A percentile compares a stretch with the other conserved stretches of the same genome.
These are phyloP conservation scores for Venturia carpophila DNA, from an alignment of 2,329 filamentous ascomycete genomes.

Conservation along the genomic window DNA sequence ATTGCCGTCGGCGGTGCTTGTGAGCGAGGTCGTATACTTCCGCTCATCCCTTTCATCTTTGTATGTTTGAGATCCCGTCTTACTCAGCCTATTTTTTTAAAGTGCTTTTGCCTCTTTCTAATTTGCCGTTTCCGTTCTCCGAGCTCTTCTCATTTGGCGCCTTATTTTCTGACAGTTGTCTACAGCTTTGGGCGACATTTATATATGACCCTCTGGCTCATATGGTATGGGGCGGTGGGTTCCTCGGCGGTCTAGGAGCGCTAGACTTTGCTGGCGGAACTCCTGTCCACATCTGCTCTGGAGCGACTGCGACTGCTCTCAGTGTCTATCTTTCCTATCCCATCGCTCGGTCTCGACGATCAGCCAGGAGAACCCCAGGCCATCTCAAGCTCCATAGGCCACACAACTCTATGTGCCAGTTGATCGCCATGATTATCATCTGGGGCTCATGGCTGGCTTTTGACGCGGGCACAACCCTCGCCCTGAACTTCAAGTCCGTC, in stretches of 20 bases:
- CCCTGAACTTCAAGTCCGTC: too few species aligned
- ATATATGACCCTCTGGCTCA: constrained; percentile 90
- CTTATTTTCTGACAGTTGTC: constrained; percentile 33
- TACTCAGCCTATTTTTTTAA: background rate
- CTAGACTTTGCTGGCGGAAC: constrained; percentile 87
- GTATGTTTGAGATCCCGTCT: constrained; percentile 20
- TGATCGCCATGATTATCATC: constrained; percentile 85
- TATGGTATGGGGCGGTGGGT: constrained; percentile 90
- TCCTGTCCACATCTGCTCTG: constrained; percentile 80
- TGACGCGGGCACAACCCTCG: too few species aligned
- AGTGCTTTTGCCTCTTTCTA: too few species aligned
- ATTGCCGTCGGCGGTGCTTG: constrained; percentile 44
- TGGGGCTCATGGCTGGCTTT: constrained; percentile 51
- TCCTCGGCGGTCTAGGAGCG: constrained; percentile 70
- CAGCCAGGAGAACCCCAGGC: constrained; percentile 73
- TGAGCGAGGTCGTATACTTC: constrained; percentile 40
- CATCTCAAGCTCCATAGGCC: constrained; percentile 76
- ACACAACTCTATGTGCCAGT: constrained; percentile 87
- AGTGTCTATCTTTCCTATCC: constrained; percentile 57
- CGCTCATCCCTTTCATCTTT: constrained; percentile 43
- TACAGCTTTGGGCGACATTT: constrained; percentile 68
- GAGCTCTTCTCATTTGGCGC: constrained; percentile 30
- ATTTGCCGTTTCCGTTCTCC: constrained; percentile 30
- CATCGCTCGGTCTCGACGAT: constrained; percentile 86
- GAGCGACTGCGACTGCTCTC: constrained; percentile 56